These are phyloP conservation scores for Pythium guiyangense DNA, from an alignment of 352 stramenopile genomes.

Conservation along the genomic window DNA sequence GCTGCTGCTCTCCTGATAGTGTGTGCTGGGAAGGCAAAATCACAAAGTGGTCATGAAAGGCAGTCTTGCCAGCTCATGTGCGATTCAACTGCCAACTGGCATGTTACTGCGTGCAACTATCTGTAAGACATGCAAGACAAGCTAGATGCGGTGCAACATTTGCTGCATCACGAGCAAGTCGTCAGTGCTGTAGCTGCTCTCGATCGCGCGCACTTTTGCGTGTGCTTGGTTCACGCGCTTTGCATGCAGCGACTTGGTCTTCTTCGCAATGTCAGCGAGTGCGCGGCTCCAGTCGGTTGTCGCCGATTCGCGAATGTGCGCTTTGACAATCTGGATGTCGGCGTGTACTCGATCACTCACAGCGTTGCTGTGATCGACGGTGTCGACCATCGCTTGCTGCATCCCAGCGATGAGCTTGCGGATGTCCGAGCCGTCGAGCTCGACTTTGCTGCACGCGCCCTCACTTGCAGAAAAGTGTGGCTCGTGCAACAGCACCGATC, in stretches of 20 bases:
- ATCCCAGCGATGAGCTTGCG: neutral
- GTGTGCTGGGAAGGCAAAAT: neutral
- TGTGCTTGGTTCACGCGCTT: slow-evolving; percentile 15
- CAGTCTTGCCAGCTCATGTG: too few species aligned
- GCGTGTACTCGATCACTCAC: neutral
- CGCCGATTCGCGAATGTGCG: neutral
- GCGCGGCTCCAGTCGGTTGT: slow-evolving; percentile 11
- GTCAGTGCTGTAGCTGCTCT: slow-evolving; percentile 30
- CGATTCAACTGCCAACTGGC: too few species aligned
- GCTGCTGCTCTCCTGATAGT: neutral
- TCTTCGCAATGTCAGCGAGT: slow-evolving; percentile 18
- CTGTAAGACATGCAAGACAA: too few species aligned
- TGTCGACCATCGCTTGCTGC: slow-evolving; percentile 5
- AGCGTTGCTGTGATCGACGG: neutral
- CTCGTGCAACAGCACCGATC: slow-evolving; percentile 1
- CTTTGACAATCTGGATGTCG: neutral
- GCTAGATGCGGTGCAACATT: slow-evolving; percentile 20
- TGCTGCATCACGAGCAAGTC: slow-evolving; percentile 30
- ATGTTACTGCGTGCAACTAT: too few species aligned
- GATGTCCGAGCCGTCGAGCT: neutral
- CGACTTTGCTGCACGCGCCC: neutral
- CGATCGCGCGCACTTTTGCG: slow-evolving; percentile 21
- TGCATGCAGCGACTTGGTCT: slow-evolving; percentile 7
- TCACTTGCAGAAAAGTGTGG: neutral
- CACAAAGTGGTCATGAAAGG: too few species aligned